Evolutionary conservation across 2,329 filamentous ascomycete species (phyloP).

Genomic region (Colletotrichum cereale): DNA sequence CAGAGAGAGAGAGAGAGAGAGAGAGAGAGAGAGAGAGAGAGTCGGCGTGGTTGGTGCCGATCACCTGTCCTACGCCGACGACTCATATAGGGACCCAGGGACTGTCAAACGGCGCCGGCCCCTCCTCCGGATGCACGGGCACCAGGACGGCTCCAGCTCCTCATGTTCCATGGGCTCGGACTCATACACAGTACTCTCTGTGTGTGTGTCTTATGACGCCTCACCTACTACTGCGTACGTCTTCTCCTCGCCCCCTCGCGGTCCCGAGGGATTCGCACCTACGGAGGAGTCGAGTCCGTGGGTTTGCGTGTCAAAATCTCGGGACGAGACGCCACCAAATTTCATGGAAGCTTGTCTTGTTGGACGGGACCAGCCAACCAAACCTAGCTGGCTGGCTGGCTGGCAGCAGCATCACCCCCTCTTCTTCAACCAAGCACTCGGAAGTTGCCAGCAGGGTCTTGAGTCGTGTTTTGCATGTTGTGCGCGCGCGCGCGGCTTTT

Average conservation of each 20-base stretch:
- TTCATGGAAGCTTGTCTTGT: background rate
- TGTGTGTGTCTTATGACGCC: no score
- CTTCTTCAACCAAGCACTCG: background rate
- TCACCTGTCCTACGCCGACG: constrained; percentile 21
- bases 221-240: no score
- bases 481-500: background rate
- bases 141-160: constrained; percentile 32
- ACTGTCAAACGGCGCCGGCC: constrained; percentile 27
- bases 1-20: background rate
- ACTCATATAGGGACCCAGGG: constrained; percentile 17
- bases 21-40: background rate
- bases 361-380: background rate
- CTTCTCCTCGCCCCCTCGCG: background rate
- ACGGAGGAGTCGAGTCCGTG: background rate
- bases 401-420: background rate
- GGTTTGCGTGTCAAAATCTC: background rate
- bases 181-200: constrained; percentile 14
- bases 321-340: background rate
- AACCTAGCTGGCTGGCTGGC: background rate
- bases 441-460: constrained; percentile 1
- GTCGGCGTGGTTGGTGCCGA: background rate
- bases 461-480: background rate
- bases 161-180: constrained; percentile 34
- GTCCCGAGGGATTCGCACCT: background rate
- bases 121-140: constrained; percentile 38